Evolutionary conservation across 176 grass and related monocot species (phyloP), one percentile per base, ranked within the genome.

Genomic region (Echinochloa phyllopogon): DNA sequence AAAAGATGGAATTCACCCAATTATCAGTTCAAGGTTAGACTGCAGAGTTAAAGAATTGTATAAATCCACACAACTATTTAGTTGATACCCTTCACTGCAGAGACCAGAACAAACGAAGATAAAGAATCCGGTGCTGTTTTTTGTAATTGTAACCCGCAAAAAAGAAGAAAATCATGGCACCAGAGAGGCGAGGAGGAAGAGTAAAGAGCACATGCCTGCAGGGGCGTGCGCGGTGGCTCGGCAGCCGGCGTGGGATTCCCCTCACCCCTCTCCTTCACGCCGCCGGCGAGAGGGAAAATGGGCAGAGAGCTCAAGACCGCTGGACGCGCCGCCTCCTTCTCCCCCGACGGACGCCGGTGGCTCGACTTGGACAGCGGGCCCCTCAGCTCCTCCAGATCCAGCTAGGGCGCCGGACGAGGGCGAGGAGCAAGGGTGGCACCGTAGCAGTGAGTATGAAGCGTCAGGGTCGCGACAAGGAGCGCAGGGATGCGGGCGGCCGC

Each of bases 371-470:
- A 13, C 21, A 70, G 67, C 21, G 6, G 57, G 57, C 10, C 10
- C 57, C n/a, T 60, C n/a, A n/a, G 57, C 57, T 60, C 57, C 8
- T 70, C 41, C 41, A 70, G 67, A 70, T 70, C 67, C 57, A 60
- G 57, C 18, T n/a, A 60, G 57, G 21, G 41, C 18, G 57, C 18
- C 4, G 67, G 12, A 45, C 41, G 16, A 65, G 67, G 5, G 24
- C 41, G 16, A 65, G 33, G 49, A 51, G 49, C 49, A 51, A 51
- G 14, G 49, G 49, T 5, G 49, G 14, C n/a, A n/a, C n/a, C n/a
- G n/a, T n/a, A n/a, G n/a, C 49, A 15, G 49, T 13, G 14, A 16
- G 49, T 20, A 23, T 20, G 39, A 43, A 18, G 40, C 20, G 66
- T 43, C 66, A 8, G 65, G 37, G 33, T 16, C 15, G 33, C 25